phyloP scores from a whole-genome alignment of 441 rosid species.

The Geranium incanum region DNA sequence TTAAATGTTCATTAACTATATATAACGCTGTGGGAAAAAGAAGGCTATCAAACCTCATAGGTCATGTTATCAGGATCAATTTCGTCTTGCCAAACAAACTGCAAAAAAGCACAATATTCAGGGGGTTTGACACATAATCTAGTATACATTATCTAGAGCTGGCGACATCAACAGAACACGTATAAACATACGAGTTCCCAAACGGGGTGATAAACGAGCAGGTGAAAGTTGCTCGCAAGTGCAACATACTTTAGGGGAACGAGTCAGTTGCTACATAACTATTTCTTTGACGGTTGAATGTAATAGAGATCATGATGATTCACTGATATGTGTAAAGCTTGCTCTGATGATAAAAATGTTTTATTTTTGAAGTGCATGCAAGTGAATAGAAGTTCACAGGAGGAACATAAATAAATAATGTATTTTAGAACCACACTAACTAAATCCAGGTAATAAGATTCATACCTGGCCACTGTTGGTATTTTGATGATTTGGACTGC shows the following conservation, averaged over 20 bases:
- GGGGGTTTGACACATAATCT: neutral
- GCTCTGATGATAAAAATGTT: neutral
- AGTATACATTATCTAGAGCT: conserved; percentile 15
- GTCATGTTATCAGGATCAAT: conserved; percentile 62
- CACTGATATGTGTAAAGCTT: neutral
- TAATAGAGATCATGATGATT: neutral
- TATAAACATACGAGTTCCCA: neutral
- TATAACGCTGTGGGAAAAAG: conserved; percentile 6
- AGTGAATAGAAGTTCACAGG: conserved; percentile 7
- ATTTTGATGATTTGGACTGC: conserved; percentile 42
- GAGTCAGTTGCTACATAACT: neutral
- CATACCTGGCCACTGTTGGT: conserved; percentile 51
- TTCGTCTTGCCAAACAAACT: conserved; percentile 63
- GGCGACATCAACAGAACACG: conserved; percentile 17
- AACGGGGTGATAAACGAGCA: neutral
- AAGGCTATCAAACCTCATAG: conserved; percentile 45
- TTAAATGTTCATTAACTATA: conserved; percentile 4
- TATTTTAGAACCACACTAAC: too few relatives aligned
- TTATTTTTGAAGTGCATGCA: neutral
- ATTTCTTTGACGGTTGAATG: neutral
- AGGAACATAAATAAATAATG: neutral
- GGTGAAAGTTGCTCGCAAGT: conserved; percentile 3
- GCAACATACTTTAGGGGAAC: neutral
- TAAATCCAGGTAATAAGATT: conserved; percentile 8
- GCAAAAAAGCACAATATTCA: conserved; percentile 21